These are phyloP conservation scores for Manihot esculenta DNA, from an alignment of 441 rosid genomes.

Conservation along the genomic window DNA sequence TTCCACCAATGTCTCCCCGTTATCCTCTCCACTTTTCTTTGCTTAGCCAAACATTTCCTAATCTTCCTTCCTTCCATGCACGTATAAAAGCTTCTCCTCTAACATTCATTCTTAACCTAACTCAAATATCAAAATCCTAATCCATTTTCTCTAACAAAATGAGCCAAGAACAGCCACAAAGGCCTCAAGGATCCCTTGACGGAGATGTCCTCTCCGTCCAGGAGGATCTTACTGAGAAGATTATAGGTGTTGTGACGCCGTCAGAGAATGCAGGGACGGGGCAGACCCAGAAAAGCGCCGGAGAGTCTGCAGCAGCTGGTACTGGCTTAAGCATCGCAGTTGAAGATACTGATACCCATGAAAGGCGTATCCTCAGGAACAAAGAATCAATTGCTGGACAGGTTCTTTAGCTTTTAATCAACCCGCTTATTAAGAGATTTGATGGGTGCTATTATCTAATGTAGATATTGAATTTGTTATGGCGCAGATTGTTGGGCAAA, in stretches of 20 bases:
- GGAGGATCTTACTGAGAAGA: conserved; percentile 37
- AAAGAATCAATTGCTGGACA: conserved; percentile 43
- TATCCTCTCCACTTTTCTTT: conserved; percentile 22
- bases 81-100: conserved; percentile 12
- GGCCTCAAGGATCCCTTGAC: conserved; percentile 34
- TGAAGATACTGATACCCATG: conserved; percentile 25
- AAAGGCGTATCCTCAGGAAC: conserved; percentile 26
- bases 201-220: conserved; percentile 41
- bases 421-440: too few relatives aligned
- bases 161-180: conserved; percentile 44
- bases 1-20: not conserved
- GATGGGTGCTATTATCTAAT: not conserved
- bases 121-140: too few relatives aligned
- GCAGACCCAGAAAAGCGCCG: conserved; percentile 25
- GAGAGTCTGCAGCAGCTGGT: not conserved
- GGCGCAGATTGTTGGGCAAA: conserved; percentile 33
- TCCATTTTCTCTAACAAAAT: conserved; percentile 11
- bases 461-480: not conserved
- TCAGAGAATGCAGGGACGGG: conserved; percentile 37
- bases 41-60: conserved; percentile 19
- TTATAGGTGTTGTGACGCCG: conserved; percentile 39
- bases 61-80: conserved; percentile 33
- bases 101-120: not conserved
- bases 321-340: conserved; percentile 23
- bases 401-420: too few relatives aligned